Evolutionary conservation across 169 alveolate species (phyloP), one percentile per base, ranked within the genome.

Genomic region (Plasmodium vinckei): DNA sequence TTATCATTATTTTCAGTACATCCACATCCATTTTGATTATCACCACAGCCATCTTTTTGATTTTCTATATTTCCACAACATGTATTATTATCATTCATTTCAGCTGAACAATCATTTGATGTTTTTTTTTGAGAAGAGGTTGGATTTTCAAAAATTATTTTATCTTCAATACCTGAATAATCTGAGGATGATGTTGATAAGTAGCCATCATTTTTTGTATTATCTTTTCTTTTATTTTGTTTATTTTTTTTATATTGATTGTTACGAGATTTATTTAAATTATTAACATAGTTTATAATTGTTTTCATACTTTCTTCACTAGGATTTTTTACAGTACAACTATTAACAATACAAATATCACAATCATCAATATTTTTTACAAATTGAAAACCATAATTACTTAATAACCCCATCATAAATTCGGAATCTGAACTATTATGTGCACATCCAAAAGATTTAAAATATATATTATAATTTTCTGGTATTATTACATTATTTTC

Each of bases 321-420:
- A n/a, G 99, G 99, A 49, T 97, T 97, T 92, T 99, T 99, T 59
- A 99, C 99, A 0, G 99, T 99, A 91, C 99, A 99, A 21, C 99
- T 95, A 72, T 99, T 99, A 60, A 99, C 92, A 15, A 99, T 97
- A 47, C 96, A 94, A 7, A 98, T 93, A 89, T 98, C 98, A 56
- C 98, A 97, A 15, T 94, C 97, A 51, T 97, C 98, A 54, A 97
- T 87, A 53, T 92, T 90, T 33, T 97, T 97, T 17, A 96, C 98
- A 21, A 98, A 93, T 21, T 94, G 91, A 92, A 96, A 98, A 4
- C 99, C 99, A 73, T 97, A 97, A 57, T 97, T 97, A 13, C 95
- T 63, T 44, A 98, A 91, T 21, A 96, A 94, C 4, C 96, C 96
- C 92, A 90, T 95, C 99, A 98, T 97, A 93, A 96, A 97, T 88